These are phyloP conservation scores for Colletotrichum viniferum DNA, from an alignment of 2,329 filamentous ascomycete species.

Conservation along the genomic window DNA sequence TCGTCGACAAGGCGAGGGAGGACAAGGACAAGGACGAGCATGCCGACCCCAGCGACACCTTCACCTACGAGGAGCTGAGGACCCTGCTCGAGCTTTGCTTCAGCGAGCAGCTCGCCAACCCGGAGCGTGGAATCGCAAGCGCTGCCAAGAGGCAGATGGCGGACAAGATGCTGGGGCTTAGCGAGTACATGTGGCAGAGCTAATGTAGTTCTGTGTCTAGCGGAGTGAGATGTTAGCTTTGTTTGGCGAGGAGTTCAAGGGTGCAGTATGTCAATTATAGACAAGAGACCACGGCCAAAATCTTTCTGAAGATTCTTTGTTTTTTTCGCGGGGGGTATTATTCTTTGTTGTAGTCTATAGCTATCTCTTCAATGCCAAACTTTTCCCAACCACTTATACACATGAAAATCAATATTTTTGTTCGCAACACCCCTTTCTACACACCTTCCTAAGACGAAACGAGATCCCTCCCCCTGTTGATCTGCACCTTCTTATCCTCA, in stretches of 20 bases:
- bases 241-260: conserved; percentile 11
- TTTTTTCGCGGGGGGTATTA: conserved; percentile 14
- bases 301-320: not conserved
- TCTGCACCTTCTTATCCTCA: conserved; percentile 93
- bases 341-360: conserved; percentile 20
- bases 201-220: conserved; percentile 21
- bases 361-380: conserved; percentile 12
- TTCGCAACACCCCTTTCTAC: not conserved
- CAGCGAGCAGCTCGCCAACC: conserved; percentile 68
- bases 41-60: conserved; percentile 42
- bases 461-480: conserved; percentile 73
- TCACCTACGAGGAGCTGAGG: conserved; percentile 71
- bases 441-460: conserved; percentile 35
- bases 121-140: conserved; percentile 69
- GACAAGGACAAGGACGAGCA: conserved; percentile 57
- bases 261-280: not conserved
- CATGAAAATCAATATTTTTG: not conserved
- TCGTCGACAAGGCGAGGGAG: conserved; percentile 66
- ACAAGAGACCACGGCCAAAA: not conserved
- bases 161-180: conserved; percentile 71
- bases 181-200: conserved; percentile 74
- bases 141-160: conserved; percentile 73
- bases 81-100: conserved; percentile 70
- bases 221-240: not conserved
- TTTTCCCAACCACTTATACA: conserved; percentile 18